phyloP scores from a whole-genome alignment of 2,329 filamentous ascomycete species.

The Endoconidiophora polonica region DNA sequence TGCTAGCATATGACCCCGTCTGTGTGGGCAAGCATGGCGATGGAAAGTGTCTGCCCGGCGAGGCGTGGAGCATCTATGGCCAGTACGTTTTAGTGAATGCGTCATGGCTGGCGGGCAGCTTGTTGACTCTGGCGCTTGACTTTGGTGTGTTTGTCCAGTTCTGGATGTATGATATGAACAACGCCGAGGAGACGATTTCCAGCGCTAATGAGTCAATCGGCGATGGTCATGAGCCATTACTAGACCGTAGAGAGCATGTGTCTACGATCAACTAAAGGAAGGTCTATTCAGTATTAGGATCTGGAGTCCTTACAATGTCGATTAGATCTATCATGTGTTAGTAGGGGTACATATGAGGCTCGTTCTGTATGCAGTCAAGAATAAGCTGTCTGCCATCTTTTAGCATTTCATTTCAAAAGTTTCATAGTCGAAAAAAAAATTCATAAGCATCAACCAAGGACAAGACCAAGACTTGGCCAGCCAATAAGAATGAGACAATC shows the following conservation, averaged over 20 bases:
- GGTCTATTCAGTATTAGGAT: no score
- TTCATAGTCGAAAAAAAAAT: no score
- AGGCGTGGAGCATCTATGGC: constrained; percentile 51
- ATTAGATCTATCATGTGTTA: no score
- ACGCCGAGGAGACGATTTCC: constrained; percentile 13
- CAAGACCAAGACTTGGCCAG: no score
- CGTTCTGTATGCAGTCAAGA: no score
- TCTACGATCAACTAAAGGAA: background rate
- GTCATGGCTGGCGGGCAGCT: constrained; percentile 77
- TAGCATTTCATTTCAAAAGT: no score
- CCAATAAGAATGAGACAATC: no score
- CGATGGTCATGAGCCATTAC: background rate
- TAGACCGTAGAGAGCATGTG: background rate
- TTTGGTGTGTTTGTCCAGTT: constrained; percentile 80
- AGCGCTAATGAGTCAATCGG: background rate
- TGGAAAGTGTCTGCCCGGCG: constrained; percentile 43
- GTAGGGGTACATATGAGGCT: no score
- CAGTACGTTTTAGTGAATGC: constrained; percentile 78
- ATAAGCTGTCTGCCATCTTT: no score
- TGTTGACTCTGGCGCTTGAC: constrained; percentile 75
- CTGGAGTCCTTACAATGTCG: no score
- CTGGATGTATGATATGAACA: constrained; percentile 53
- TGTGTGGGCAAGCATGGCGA: constrained; percentile 27
- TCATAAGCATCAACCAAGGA: no score
- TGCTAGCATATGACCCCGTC: constrained; percentile 71